These are phyloP conservation scores for Botrytis hyacinthi DNA, from an alignment of 2,329 filamentous ascomycete genomes.

Conservation along the genomic window DNA sequence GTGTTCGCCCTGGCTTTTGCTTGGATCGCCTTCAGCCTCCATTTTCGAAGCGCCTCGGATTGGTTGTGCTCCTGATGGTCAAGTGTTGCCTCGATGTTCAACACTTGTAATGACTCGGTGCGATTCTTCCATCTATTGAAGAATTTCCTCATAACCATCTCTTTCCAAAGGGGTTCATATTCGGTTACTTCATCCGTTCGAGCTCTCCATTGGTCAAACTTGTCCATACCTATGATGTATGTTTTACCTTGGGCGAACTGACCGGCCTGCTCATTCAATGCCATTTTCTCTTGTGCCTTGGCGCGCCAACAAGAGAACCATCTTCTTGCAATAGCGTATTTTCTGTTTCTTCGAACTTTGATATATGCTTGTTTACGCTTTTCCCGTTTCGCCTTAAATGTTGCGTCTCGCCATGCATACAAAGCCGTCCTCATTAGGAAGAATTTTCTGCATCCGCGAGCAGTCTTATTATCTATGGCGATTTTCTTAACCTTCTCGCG, in stretches of 20 bases:
- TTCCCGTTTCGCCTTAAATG: slow-evolving; percentile 33
- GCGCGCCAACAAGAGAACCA: slow-evolving; percentile 32
- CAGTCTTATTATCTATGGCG: slow-evolving; percentile 30
- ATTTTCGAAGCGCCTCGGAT: slow-evolving; percentile 35
- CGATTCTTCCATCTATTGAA: slow-evolving; percentile 34
- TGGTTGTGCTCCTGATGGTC: slow-evolving; percentile 35
- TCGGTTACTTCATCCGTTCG: slow-evolving; percentile 33
- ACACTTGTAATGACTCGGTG: slow-evolving; percentile 27
- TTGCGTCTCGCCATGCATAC: slow-evolving; percentile 35
- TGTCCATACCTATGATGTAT: slow-evolving; percentile 34
- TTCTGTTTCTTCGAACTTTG: slow-evolving; percentile 35
- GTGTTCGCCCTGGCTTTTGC: slow-evolving; percentile 32
- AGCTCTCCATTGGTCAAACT: slow-evolving; percentile 38
- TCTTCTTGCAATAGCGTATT: slow-evolving; percentile 34
- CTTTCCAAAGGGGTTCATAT: slow-evolving; percentile 31
- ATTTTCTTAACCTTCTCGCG: slow-evolving; percentile 27
- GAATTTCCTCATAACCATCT: slow-evolving; percentile 31
- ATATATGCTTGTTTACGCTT: slow-evolving; percentile 37
- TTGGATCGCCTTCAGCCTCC: slow-evolving; percentile 36
- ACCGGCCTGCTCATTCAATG: slow-evolving; percentile 34
- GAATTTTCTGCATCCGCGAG: slow-evolving; percentile 36
- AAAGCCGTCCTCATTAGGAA: slow-evolving; percentile 34
- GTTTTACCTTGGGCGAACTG: slow-evolving; percentile 31
- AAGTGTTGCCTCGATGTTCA: slow-evolving; percentile 34
- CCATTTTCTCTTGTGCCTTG: slow-evolving; percentile 30